Evolutionary conservation across 1,284 basidiomycete species (phyloP).

Genomic region (Ganoderma sinense): DNA sequence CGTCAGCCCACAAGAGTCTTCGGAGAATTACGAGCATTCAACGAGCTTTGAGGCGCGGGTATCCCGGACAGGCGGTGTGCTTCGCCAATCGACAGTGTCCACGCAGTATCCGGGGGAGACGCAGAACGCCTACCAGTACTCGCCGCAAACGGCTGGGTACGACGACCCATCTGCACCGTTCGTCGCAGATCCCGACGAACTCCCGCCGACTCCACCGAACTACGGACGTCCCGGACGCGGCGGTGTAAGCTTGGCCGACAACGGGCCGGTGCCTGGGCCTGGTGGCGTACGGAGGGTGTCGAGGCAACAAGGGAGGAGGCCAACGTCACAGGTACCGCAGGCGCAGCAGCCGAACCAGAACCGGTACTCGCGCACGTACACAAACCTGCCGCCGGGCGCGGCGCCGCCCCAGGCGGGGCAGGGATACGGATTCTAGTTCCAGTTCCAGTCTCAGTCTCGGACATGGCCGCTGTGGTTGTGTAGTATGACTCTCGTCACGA

Average conservation of each 20-base stretch:
- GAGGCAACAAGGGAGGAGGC: conserved; percentile 56
- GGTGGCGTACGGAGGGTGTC: conserved; percentile 79
- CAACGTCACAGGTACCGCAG: conserved; percentile 64
- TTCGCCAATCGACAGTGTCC: conserved; percentile 49
- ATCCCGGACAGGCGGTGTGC: conserved; percentile 49
- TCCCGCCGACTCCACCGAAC: conserved; percentile 28
- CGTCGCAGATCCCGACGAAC: conserved; percentile 47
- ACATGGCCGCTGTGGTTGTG: not conserved
- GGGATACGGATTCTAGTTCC: conserved; percentile 37
- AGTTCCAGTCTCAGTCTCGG: conserved; percentile 21
- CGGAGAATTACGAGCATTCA: conserved; percentile 29
- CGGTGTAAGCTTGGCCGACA: conserved; percentile 72
- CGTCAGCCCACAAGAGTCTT: conserved; percentile 53
- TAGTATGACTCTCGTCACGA: conserved; percentile 26
- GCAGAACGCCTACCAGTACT: conserved; percentile 56
- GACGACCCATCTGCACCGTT: conserved; percentile 47
- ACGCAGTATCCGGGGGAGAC: conserved; percentile 57
- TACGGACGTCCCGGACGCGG: conserved; percentile 39
- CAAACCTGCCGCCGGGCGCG: conserved; percentile 73
- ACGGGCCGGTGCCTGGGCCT: conserved; percentile 80
- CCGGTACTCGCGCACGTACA: conserved; percentile 67
- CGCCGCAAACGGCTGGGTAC: conserved; percentile 46
- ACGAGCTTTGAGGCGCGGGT: conserved; percentile 51
- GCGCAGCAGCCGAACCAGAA: conserved; percentile 65
- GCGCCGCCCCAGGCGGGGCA: conserved; percentile 64